A percentile compares a stretch with the other conserved stretches of the same genome.
These are phyloP conservation scores for Ophiosphaerella narmari DNA, from an alignment of 2,329 filamentous ascomycete species.

Conservation along the genomic window DNA sequence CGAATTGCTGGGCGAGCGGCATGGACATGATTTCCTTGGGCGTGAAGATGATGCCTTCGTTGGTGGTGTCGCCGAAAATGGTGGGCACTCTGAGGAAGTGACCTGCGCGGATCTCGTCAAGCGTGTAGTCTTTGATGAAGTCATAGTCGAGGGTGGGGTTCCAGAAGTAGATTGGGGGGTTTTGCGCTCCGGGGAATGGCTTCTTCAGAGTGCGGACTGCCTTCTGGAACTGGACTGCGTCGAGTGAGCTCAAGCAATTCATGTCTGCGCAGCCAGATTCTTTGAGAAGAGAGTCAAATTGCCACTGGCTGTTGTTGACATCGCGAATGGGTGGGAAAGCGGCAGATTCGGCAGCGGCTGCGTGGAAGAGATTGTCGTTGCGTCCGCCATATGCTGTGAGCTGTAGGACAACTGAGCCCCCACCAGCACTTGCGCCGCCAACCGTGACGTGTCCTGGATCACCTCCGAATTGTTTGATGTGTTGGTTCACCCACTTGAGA, in stretches of 20 bases:
- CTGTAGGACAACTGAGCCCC: constrained; percentile 44
- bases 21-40: constrained; percentile 41
- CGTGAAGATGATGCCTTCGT: constrained; percentile 51
- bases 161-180: constrained; percentile 47
- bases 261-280: constrained; percentile 45
- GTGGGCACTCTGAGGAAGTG: constrained; percentile 49
- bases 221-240: constrained; percentile 45
- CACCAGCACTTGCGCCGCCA: constrained; percentile 48
- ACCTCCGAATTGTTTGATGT: constrained; percentile 47
- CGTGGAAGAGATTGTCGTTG: constrained; percentile 44
- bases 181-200: constrained; percentile 45
- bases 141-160: constrained; percentile 51
- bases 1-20: constrained; percentile 43
- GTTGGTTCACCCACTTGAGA: constrained; percentile 43
- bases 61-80: constrained; percentile 52
- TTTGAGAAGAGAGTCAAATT: constrained; percentile 46
- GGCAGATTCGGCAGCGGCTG: constrained; percentile 39
- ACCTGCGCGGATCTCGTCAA: constrained; percentile 42
- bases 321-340: constrained; percentile 48
- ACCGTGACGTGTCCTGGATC: constrained; percentile 46
- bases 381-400: constrained; percentile 44
- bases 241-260: constrained; percentile 45
- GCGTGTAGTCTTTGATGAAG: constrained; percentile 48
- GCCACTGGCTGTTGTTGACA: constrained; percentile 48
- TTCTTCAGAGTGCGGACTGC: constrained; percentile 41